Evolutionary conservation across 768 basidiomycete species (phyloP).

Genomic region (Neoboletus brunneissimus): DNA sequence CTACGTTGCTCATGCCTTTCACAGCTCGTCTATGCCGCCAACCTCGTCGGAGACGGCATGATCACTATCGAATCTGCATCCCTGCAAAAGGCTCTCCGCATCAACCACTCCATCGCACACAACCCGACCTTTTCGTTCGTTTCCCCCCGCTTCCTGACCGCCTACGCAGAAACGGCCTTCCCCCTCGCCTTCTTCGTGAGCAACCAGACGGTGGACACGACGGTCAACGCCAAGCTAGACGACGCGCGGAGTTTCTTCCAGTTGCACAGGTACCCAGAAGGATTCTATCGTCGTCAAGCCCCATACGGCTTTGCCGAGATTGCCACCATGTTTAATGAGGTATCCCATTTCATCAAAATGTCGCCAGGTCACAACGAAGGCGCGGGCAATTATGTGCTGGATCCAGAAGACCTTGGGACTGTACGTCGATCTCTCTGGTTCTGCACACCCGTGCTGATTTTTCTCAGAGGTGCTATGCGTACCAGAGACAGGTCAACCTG

Average conservation of each 20-base stretch:
- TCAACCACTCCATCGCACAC: background rate
- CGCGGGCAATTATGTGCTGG: background rate
- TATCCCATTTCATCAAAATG: background rate
- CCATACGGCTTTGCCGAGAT: conserved; percentile 7
- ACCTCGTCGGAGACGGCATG: too few relatives aligned
- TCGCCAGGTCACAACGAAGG: background rate
- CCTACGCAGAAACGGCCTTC: conserved; percentile 11
- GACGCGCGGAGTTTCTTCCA: conserved; percentile 21
- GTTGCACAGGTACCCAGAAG: conserved; percentile 15
- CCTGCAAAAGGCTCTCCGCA: too few relatives aligned
- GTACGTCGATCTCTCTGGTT: background rate
- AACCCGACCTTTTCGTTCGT: conserved; percentile 25
- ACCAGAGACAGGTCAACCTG: background rate
- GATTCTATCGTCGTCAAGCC: conserved; percentile 21
- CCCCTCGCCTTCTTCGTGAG: conserved; percentile 25
- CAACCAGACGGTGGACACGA: conserved; percentile 21
- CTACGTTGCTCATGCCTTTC: too few relatives aligned
- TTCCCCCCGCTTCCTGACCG: conserved; percentile 3
- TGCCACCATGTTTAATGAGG: background rate
- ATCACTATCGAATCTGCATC: too few relatives aligned
- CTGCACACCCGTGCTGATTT: background rate
- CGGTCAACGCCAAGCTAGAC: conserved; percentile 14
- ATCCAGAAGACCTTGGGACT: background rate
- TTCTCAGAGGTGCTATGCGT: background rate
- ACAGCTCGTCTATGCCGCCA: too few relatives aligned